phyloP scores from a whole-genome alignment of 192 early-diverging fungal genomes.

The Podochytrium sp. region DNA sequence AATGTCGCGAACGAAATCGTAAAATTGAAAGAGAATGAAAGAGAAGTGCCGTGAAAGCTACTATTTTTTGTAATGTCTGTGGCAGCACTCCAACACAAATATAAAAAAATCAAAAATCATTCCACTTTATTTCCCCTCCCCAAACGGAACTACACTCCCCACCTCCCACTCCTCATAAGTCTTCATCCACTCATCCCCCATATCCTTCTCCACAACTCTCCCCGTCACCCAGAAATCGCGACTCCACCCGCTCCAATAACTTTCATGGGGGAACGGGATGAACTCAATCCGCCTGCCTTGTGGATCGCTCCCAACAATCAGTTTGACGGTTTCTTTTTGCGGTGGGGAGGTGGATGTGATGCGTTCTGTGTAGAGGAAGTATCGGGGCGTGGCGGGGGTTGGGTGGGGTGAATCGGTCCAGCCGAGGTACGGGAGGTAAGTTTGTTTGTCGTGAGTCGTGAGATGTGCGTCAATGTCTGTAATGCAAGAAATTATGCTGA shows the following conservation, averaged over 20 bases:
- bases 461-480: slow-evolving; percentile 17
- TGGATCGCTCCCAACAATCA: not conserved
- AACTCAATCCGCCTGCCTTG: slow-evolving; percentile 1
- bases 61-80: too few relatives aligned
- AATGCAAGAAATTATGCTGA: not conserved
- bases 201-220: not conserved
- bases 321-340: not conserved
- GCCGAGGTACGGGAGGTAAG: not conserved
- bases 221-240: not conserved
- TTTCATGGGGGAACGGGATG: not conserved
- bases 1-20: too few relatives aligned
- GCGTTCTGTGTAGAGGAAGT: slow-evolving; percentile 19
- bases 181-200: not conserved
- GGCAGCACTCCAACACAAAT: too few relatives aligned
- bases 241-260: not conserved
- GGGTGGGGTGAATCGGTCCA: not conserved
- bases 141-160: too few relatives aligned
- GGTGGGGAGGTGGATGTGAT: not conserved
- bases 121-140: too few relatives aligned
- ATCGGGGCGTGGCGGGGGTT: not conserved
- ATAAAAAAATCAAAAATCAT: too few relatives aligned
- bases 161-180: not conserved
- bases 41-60: too few relatives aligned
- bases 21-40: too few relatives aligned
- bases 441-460: not conserved